phyloP scores from a whole-genome alignment of 106 monocot genomes.

The Acorus calamus region DNA sequence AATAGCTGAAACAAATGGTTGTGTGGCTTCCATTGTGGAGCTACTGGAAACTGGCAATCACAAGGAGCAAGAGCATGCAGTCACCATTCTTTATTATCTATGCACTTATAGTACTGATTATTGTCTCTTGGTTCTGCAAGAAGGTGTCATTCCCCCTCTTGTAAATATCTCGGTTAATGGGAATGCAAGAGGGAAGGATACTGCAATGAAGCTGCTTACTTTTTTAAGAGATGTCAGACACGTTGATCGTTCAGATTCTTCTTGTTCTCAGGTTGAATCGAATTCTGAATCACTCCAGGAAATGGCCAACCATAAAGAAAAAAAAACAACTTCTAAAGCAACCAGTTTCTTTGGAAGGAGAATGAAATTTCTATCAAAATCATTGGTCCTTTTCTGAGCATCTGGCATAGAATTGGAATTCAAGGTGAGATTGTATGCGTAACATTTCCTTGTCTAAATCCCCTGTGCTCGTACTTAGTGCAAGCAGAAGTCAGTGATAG shows the following conservation, averaged over 20 bases:
- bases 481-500: too few species aligned
- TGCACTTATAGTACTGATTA: constrained; percentile 41
- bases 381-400: constrained; percentile 12
- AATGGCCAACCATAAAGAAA: constrained; percentile 7
- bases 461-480: too few species aligned
- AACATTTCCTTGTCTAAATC: too few species aligned
- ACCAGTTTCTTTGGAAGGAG: constrained; percentile 41
- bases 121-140: constrained; percentile 57
- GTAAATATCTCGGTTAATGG: constrained; percentile 77
- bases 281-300: constrained; percentile 2
- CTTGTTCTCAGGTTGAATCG: constrained; percentile 11
- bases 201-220: constrained; percentile 43
- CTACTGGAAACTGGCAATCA: constrained; percentile 43
- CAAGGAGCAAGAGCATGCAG: constrained; percentile 56
- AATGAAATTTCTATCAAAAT: constrained; percentile 30
- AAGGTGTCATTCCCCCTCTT: constrained; percentile 73
- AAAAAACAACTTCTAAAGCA: constrained; percentile 13
- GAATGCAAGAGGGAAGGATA: constrained; percentile 29
- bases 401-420: background rate
- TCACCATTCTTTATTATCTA: constrained; percentile 34
- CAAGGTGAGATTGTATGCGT: too few species aligned
- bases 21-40: constrained; percentile 43
- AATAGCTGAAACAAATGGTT: constrained; percentile 38
- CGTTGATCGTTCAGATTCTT: constrained; percentile 13
- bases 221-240: constrained; percentile 55